These are phyloP conservation scores for Geranomyces michiganensis DNA, from an alignment of 192 early-diverging fungal species.

Conservation along the genomic window DNA sequence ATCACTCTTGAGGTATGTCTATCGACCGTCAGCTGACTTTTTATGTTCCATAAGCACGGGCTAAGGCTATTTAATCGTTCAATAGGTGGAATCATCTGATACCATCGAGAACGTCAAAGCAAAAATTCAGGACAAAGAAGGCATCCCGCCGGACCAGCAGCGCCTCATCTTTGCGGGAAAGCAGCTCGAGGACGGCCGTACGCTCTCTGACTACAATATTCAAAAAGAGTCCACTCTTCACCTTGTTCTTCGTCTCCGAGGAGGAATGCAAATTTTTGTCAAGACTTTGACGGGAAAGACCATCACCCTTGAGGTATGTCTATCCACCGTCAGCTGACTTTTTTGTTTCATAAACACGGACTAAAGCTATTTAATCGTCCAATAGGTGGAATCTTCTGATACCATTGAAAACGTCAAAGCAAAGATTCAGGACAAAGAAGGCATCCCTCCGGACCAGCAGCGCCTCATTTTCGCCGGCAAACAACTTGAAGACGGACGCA, in stretches of 20 bases:
- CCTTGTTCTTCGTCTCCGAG: slow-evolving; percentile 61
- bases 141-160: slow-evolving; percentile 79
- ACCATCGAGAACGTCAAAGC: slow-evolving; percentile 80
- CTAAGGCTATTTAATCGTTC: slow-evolving; percentile 75
- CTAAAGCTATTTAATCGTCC: too few relatives aligned
- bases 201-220: slow-evolving; percentile 60
- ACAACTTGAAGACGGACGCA: slow-evolving; percentile 76
- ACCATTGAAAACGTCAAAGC: slow-evolving; percentile 81
- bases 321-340: too few relatives aligned
- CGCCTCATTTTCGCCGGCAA: slow-evolving; percentile 80
- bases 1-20: slow-evolving; percentile 65
- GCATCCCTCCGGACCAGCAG: slow-evolving; percentile 80
- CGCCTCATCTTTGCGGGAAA: slow-evolving; percentile 81
- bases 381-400: slow-evolving; percentile 63
- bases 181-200: slow-evolving; percentile 75
- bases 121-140: slow-evolving; percentile 48
- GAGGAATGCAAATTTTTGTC: slow-evolving; percentile 75
- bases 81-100: slow-evolving; percentile 74
- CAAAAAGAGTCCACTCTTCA: slow-evolving; percentile 72
- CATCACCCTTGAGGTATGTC: slow-evolving; percentile 70
- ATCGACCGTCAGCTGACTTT: too few relatives aligned
- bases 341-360: too few relatives aligned
- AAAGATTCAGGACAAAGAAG: slow-evolving; percentile 50
- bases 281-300: slow-evolving; percentile 94
- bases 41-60: too few relatives aligned